Percentiles rank a stretch among this genome's conserved stretches.
phyloP scores from a whole-genome alignment of 208 protist species.

The Leishmania guyanensis region DNA sequence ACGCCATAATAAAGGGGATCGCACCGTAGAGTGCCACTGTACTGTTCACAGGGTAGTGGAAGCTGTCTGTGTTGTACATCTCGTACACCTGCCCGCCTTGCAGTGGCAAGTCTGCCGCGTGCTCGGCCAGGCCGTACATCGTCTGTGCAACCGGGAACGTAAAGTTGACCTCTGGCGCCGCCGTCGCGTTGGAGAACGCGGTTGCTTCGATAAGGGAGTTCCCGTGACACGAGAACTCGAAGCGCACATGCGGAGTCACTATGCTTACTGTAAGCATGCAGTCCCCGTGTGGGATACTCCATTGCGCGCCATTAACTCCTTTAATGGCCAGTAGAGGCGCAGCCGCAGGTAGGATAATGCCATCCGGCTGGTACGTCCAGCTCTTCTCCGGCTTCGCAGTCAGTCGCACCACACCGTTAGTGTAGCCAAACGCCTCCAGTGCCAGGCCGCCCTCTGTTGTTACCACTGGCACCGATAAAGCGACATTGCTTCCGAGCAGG shows the following conservation, averaged over 20 bases:
- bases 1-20: constrained; percentile 96
- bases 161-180: constrained; percentile 27
- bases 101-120: constrained; percentile 92
- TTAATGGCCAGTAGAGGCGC: constrained; percentile 1
- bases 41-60: constrained; percentile 96
- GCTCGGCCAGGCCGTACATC: constrained; percentile 97
- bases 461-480: constrained; percentile 12
- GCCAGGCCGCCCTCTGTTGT: constrained; percentile 12
- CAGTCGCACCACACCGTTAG: constrained; percentile 43
- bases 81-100: constrained; percentile 84
- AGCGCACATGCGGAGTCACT: background rate
- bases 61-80: constrained; percentile 98
- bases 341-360: constrained; percentile 18
- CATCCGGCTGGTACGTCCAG: constrained; percentile 43
- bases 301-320: background rate
- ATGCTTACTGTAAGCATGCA: constrained; percentile 28
- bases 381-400: constrained; percentile 32
- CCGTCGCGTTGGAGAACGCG: background rate
- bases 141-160: constrained; percentile 64
- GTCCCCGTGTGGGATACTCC: constrained; percentile 32
- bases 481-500: background rate
- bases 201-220: constrained; percentile 19
- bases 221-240: constrained; percentile 27
- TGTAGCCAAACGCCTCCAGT: constrained; percentile 33
- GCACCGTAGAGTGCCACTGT: constrained; percentile 95